These are phyloP conservation scores for Podospora appendiculata DNA, from an alignment of 495 filamentous ascomycete genomes.

Conservation along the genomic window DNA sequence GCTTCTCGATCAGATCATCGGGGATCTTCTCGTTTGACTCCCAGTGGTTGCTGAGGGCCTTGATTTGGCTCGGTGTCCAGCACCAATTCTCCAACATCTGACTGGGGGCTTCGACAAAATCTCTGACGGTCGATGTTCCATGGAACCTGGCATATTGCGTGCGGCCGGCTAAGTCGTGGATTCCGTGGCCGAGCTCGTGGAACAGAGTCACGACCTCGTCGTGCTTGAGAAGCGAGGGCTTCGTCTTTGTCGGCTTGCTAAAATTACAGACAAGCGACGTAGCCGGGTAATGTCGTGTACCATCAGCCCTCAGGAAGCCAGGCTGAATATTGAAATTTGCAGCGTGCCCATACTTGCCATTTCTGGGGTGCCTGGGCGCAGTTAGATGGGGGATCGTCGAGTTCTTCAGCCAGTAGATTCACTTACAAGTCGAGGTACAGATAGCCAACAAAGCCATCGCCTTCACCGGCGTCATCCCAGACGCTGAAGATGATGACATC, in stretches of 20 bases:
- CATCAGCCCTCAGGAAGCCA: slow-evolving; percentile 45
- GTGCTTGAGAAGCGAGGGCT: slow-evolving; percentile 55
- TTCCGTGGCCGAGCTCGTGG: slow-evolving; percentile 61
- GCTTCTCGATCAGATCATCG: slow-evolving; percentile 50
- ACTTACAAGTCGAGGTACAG: slow-evolving; percentile 49
- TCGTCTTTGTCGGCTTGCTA: slow-evolving; percentile 53
- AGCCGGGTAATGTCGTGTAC: slow-evolving; percentile 50
- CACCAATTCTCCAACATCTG: slow-evolving; percentile 68
- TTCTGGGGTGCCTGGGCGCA: slow-evolving; percentile 37
- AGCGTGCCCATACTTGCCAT: slow-evolving; percentile 60
- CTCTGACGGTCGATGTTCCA: slow-evolving; percentile 51
- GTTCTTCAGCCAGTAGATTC: too few species aligned
- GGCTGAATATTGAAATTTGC: slow-evolving; percentile 77
- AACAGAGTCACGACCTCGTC: slow-evolving; percentile 59
- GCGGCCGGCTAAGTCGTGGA: slow-evolving; percentile 51
- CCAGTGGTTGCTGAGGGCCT: slow-evolving; percentile 49
- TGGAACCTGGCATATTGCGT: slow-evolving; percentile 52
- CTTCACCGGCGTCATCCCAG: slow-evolving; percentile 53
- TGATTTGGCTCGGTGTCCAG: slow-evolving; percentile 52
- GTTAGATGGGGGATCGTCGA: too few species aligned
- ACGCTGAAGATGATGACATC: slow-evolving; percentile 58
- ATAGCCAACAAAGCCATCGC: slow-evolving; percentile 53
- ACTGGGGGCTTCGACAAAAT: slow-evolving; percentile 59
- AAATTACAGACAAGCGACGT: slow-evolving; percentile 63
- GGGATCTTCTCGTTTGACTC: slow-evolving; percentile 48